Evolutionary conservation across 192 early-diverging fungal genomes (phyloP), one percentile per base, ranked within the genome.

Genomic region (Mortierella claussenii): DNA sequence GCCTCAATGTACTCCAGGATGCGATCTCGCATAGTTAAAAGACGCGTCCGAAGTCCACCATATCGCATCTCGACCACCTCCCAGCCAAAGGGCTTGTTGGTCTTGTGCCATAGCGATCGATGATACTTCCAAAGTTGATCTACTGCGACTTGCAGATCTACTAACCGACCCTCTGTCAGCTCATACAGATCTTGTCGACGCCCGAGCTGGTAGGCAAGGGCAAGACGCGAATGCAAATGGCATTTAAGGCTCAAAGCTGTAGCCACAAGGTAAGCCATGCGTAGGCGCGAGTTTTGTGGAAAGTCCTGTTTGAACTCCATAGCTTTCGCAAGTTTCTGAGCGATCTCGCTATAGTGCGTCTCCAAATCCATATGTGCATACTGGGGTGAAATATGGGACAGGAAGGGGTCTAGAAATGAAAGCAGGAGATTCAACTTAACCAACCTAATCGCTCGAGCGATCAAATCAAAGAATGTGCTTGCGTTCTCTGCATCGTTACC

Each of bases 81-180:
- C 88, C 92, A 90, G 7, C 94, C 94, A 88, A 94, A 94, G 2
- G 94, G 93, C 55, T 93, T 92, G 70, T 92, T 92, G 51, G 87
- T 90, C 49, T 82, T 78, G 58, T 89, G 84, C 94, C 94, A 96
- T 55, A 92, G 64, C 6, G 85, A 81, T 8, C 94, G 85, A 67
- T 96, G 94, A 78, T 89, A 93, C 44, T 87, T 81, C 93, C 93
- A 94, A 27, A 95, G 85, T 45, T 82, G 84, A 33, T 93, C 86
- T 18, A 88, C 86, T 2, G 88, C 85, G 32, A 89, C 84, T 28
- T 85, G 82, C 13, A 95, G 76, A 24, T 82, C 81, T 8, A 73
- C 76, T 31, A 89, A 46, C 5, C 88, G 79, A 1, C 88, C 87
- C 47, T 85, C 81, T 8, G 83, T 81, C 4, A 91, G 68, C 28